Percentiles rank a stretch among this genome's conserved stretches.
Conservation (phyloP, 78 protist species). For the Tieghemostelium lacteum region DNA sequence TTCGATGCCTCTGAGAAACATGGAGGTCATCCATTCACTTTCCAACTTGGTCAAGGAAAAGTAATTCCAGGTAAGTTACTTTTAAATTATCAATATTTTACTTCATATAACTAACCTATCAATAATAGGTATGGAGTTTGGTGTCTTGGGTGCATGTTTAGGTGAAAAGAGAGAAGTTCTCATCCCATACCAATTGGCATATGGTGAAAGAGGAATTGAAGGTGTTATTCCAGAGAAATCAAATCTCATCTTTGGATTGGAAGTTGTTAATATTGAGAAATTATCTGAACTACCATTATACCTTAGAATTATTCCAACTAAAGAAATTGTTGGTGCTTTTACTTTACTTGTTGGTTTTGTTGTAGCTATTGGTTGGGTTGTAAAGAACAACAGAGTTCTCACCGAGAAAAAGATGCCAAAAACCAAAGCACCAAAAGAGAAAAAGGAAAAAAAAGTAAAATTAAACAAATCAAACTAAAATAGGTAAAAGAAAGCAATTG, state of each 20-base stretch:
- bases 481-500: not conserved
- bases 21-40: conserved; percentile 45
- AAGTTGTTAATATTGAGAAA: conserved; percentile 14
- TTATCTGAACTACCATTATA: conserved; percentile 32
- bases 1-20: conserved; percentile 58
- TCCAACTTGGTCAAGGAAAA: conserved; percentile 51
- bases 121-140: conserved; percentile 57
- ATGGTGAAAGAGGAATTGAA: conserved; percentile 74
- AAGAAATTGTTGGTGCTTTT: conserved; percentile 26
- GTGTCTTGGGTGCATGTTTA: conserved; percentile 44
- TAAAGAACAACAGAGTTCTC: not conserved
- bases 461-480: not conserved
- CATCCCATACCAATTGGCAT: conserved; percentile 74
- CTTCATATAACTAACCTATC: not conserved
- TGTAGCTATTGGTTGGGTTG: not conserved
- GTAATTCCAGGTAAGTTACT: not conserved
- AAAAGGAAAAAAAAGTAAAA: conserved; percentile 4
- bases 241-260: conserved; percentile 33
- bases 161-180: conserved; percentile 51
- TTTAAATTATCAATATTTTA: not conserved
- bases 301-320: conserved; percentile 31
- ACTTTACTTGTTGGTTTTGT: conserved; percentile 26
- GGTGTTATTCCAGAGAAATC: conserved; percentile 49
- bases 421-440: not conserved
- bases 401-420: conserved; percentile 9